Evolutionary conservation across 345 rosid species (phyloP), one percentile per base, ranked within the genome.

Genomic region (Melastoma malabathricum): DNA sequence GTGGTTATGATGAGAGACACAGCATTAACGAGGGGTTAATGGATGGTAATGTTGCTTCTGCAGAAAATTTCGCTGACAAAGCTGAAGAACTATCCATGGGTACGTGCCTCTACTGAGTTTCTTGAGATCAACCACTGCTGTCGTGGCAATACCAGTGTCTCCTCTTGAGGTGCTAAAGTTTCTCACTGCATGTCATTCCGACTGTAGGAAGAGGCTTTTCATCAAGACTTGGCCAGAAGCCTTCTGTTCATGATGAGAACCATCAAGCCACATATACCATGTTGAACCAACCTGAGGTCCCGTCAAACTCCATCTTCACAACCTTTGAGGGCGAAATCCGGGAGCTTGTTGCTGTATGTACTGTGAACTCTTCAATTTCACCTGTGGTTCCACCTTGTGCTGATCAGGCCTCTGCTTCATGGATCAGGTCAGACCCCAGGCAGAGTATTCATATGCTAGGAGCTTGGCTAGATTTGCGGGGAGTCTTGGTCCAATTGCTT

Each of bases 391-490:
- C 25, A 39, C 19, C 41, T 10, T 64, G 27, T 29, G 60, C 19
- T 17, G 10, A 16, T 44, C 29, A 51, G 55, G 22, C 44, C 44
- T 51, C 22, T 55, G 13, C 51, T 53, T 60, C 14, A 27, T 48
- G 54, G 19, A 29, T 64, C 72, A 84, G 92, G 92, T 86, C 64
- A 92, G 95, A 27, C 83, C 82, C 59, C 85, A 81, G 66, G 88
- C 82, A 44, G 92, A 86, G 64, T 66, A 78, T 68, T 82, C 88
- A 6, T 83, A 86, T 70, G 80, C 92, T 13, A 76, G 88, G 71
- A 86, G 95, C 69, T 67, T 86, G 64, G 85, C 95, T 61, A 86
- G 84, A 18, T 86, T 83, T 72, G 80, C 95, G 51, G 92, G 84
- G 4, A 76, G 83, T 48, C 85, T 86, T 55, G 92, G 95, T 57